Evolutionary conservation across 192 early-diverging fungal species (phyloP), one percentile per base, ranked within the genome.

Genomic region (Podochytrium sp.): DNA sequence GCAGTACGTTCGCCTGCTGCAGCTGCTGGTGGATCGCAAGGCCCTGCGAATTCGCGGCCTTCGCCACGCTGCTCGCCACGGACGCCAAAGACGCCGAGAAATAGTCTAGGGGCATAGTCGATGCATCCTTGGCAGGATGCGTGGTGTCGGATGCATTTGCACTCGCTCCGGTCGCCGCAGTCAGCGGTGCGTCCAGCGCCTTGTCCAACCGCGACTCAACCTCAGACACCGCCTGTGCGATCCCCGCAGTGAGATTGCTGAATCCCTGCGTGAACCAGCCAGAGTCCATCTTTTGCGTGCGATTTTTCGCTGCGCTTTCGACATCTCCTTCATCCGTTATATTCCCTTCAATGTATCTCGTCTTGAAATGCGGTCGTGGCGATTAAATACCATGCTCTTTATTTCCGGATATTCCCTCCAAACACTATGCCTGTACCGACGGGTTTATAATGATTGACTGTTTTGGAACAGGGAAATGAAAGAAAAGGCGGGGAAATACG

Each of bases 131-230:
- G 64, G 7, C 33, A 6, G 29, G 16, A 7, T 6, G 27, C 61
- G 61, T 14, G 61, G 42, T 16, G 4, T n/a, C 10, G 64, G 42
- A 3, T 25, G 40, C 3, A 3, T 3, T n/a, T 23, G 49, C 12
- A 50, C 3, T 10, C 4, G 64, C 4, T 3, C 3, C 3, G 49
- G 25, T 29, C 42, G 64, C 42, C 6, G 40, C 29, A 5, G 38
- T 3, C 40, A 33, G n/a, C n/a, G n/a, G n/a, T n/a, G n/a, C 40
- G 5, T 92, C 92, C 14, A 92, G 81, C 56, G 91, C 85, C 20
- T 85, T 87, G 81, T 92, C 91, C 40, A 94, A 80, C 55, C 87
- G 85, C 7, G 85, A 88, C 76, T 92, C 91, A 35, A 92, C 87
- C 60, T 87, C 84, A 12, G 89, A 89, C 18, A 91, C 84, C 3